phyloP scores from a whole-genome alignment of 148 eudicot genomes.

The Dysphania ambrosioides region DNA sequence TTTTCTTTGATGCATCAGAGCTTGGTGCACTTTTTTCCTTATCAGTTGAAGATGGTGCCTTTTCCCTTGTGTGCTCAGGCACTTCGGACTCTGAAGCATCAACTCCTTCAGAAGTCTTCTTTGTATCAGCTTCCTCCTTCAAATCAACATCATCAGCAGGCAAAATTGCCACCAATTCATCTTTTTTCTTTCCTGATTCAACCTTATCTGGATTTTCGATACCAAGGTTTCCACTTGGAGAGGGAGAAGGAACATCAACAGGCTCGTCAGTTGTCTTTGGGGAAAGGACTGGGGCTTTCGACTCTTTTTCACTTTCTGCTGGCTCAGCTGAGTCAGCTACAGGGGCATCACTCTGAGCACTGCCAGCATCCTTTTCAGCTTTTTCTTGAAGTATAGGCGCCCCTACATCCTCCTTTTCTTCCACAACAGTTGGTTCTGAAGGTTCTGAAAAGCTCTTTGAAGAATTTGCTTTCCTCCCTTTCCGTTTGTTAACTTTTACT shows the following conservation, averaged over 20 bases:
- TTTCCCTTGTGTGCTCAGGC: conserved; percentile 24
- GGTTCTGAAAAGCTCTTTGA: conserved; percentile 38
- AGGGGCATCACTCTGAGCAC: conserved; percentile 30
- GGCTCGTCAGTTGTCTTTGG: conserved; percentile 38
- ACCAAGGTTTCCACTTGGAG: conserved; percentile 37
- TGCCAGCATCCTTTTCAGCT: conserved; percentile 33
- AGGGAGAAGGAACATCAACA: conserved; percentile 43
- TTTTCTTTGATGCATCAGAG: conserved; percentile 4
- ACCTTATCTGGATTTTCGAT: conserved; percentile 39
- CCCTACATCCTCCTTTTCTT: conserved; percentile 35
- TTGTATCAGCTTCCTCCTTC: conserved; percentile 34
- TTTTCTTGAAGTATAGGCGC: conserved; percentile 23
- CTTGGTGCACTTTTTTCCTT: conserved; percentile 5
- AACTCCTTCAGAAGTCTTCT: conserved; percentile 40
- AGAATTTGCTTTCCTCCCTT: conserved; percentile 40
- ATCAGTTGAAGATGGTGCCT: conserved; percentile 4
- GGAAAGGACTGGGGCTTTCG: conserved; percentile 28
- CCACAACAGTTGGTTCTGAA: conserved; percentile 30
- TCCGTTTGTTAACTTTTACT: conserved; percentile 36
- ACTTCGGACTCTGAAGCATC: conserved; percentile 33
- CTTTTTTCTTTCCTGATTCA: conserved; percentile 39
- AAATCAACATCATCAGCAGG: conserved; percentile 31
- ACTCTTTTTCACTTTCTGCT: conserved; percentile 35
- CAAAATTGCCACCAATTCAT: conserved; percentile 34
- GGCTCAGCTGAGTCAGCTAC: conserved; percentile 31